Percentiles rank a stretch among this genome's conserved stretches.
Evolutionary conservation across 805 yeast species (phyloP).

Genomic region (Clavispora fructus): DNA sequence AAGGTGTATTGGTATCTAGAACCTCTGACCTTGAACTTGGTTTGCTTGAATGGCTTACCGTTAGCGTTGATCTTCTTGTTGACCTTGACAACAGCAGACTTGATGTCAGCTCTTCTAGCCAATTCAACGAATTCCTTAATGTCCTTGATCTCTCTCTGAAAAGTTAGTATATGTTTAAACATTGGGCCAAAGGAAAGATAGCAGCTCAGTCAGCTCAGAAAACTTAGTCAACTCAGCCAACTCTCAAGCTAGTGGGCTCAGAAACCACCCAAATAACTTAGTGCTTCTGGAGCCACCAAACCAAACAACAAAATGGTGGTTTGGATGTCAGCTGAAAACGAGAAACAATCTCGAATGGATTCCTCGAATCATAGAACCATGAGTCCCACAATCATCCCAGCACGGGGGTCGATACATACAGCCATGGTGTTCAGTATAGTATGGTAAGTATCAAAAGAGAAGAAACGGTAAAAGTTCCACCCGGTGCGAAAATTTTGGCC

Average conservation of each 20-base stretch:
- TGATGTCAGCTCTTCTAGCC: constrained; percentile 94
- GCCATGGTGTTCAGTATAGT: constrained; percentile 16
- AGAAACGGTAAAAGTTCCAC: background rate
- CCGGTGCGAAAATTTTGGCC: constrained; percentile 4
- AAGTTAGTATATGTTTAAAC: constrained; percentile 8
- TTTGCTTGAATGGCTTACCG: constrained; percentile 85
- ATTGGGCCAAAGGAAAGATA: no score
- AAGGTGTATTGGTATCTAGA: constrained; percentile 90
- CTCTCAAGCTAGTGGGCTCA: no score
- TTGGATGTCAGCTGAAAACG: no score
- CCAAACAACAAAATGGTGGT: no score
- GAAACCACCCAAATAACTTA: no score
- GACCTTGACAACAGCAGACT: constrained; percentile 89
- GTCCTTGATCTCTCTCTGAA: constrained; percentile 77
- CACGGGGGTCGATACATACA: constrained; percentile 12
- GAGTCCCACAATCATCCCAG: no score
- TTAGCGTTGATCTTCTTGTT: constrained; percentile 75
- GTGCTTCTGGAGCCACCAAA: no score
- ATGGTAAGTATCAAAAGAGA: constrained; percentile 1
- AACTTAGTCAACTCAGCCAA: no score
- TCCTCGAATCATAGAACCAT: no score
- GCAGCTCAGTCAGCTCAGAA: no score
- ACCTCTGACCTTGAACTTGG: constrained; percentile 99
- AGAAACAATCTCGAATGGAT: no score
- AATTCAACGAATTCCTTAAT: constrained; percentile 96